phyloP scores from a whole-genome alignment of 116 monocot species.

The Zostera marina region DNA sequence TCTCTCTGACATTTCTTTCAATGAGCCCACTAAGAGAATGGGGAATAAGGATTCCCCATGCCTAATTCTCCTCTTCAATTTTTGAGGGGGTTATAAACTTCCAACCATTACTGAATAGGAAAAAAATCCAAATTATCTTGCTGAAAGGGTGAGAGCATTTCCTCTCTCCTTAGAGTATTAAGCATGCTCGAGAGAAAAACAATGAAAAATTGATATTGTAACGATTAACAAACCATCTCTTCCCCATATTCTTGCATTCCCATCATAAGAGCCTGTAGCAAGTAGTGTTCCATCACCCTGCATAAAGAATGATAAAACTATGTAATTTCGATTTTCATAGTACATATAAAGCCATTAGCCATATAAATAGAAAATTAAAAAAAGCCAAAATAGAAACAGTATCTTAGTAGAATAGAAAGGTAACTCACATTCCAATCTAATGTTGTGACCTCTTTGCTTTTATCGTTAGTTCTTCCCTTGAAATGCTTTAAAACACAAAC shows the following conservation, averaged over 20 bases:
- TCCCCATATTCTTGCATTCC: conserved; percentile 93
- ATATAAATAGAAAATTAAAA: background rate
- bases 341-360: background rate
- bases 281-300: conserved; percentile 87
- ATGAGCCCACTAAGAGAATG: too few relatives aligned
- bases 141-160: too few relatives aligned
- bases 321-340: too few relatives aligned
- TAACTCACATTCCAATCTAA: conserved; percentile 93
- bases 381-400: background rate
- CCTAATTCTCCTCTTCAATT: too few relatives aligned
- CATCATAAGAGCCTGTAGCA: conserved; percentile 99
- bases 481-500: conserved; percentile 79
- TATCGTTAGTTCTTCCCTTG: conserved; percentile 82
- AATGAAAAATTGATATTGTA: background rate
- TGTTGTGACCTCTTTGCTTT: conserved; percentile 99
- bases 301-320: too few relatives aligned
- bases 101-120: too few relatives aligned
- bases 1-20: too few relatives aligned
- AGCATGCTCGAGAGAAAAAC: too few relatives aligned
- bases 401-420: background rate
- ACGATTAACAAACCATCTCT: conserved; percentile 47
- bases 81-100: too few relatives aligned
- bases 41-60: too few relatives aligned
- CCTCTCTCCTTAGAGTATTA: too few relatives aligned
- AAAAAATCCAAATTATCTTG: too few relatives aligned